Base-by-base conservation (phyloP, 179 eudicot genomes). In the Vitellaria paradoxa region DNA sequence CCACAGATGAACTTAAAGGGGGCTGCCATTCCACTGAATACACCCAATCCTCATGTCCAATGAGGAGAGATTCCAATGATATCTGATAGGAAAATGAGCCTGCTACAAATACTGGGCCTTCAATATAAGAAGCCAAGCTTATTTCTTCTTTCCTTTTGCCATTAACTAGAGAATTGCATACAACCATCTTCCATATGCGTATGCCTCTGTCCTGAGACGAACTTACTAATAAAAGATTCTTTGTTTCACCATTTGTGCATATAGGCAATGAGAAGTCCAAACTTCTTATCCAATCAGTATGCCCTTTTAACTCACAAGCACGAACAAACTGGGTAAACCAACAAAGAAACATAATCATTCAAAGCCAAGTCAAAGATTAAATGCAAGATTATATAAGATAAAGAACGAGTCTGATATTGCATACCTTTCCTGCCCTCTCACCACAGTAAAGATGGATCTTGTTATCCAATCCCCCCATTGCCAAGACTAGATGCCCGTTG, bases 31-130 rank as follows among this genome's bases (percentile, higher is more conserved):
- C 91, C 68, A 95, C 98, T 68, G 98, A 95, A 81, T 95, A 95
- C 21, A 95, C 98, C 99, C 99, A 95, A 82, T 95, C 99, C 76
- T 95, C 99, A 81, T 95, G 99, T 46, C 99, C 99, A 82, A 95
- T 90, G 45, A 95, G 96, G 56, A 95, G 92, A 75, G 98, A 95
- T 75, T 95, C 99, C 68, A 95, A 80, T 47, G 97, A 93, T 72
- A 91, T 85, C 74, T 95, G 97, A 78, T 90, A 95, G 47, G 93
- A 88, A 69, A 79, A 81, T 59, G 90, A 79, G 74, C 93, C 98
- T 62, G 89, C 89, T 81, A 76, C 76, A 78, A 95, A 84, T 23
- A 91, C 61, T 49, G 99, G 99, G 71, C 99, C 99, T 82, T 91
- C 92, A 68, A 95, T 95, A 78, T 93, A 95, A 57, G 97, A 90